Conservation (phyloP, 1,139 yeast genomes). For the Meyerozyma sp. region DNA sequence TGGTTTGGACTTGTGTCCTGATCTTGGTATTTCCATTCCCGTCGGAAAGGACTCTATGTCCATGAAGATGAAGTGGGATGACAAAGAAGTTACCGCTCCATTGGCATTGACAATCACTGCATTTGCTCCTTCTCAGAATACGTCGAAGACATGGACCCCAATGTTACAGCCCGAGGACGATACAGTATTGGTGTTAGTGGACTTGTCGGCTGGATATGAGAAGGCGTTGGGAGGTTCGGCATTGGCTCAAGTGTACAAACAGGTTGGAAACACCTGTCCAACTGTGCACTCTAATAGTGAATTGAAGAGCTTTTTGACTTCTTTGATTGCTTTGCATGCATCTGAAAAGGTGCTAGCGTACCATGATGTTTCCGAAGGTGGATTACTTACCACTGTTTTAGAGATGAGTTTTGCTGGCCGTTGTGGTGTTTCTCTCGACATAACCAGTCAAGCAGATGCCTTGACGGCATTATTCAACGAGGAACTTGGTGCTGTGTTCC, state of each 20-base stretch:
- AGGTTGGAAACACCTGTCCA: constrained; percentile 81
- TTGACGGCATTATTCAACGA: constrained; percentile 74
- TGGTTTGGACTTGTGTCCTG: constrained; percentile 93
- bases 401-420: constrained; percentile 99
- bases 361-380: constrained; percentile 98
- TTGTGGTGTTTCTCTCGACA: constrained; percentile 56
- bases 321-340: constrained; percentile 69
- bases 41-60: constrained; percentile 99
- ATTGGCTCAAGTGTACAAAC: constrained; percentile 85
- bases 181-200: constrained; percentile 65
- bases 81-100: constrained; percentile 91
- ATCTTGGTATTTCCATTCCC: constrained; percentile 85
- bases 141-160: constrained; percentile 95
- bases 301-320: constrained; percentile 64
- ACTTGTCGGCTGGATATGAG: constrained; percentile 56
- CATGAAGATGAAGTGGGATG: constrained; percentile 98
- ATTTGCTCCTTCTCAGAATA: constrained; percentile 80
- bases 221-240: constrained; percentile 88
- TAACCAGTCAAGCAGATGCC: constrained; percentile 28
- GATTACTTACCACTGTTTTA: constrained; percentile 72
- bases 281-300: constrained; percentile 65
- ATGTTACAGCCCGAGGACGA: constrained; percentile 43
- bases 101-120: constrained; percentile 90
- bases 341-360: constrained; percentile 71
- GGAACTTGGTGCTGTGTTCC: constrained; percentile 97